Evolutionary conservation across 805 yeast genomes (phyloP).

Genomic region (Groenewaldozyma salmanticensis): DNA sequence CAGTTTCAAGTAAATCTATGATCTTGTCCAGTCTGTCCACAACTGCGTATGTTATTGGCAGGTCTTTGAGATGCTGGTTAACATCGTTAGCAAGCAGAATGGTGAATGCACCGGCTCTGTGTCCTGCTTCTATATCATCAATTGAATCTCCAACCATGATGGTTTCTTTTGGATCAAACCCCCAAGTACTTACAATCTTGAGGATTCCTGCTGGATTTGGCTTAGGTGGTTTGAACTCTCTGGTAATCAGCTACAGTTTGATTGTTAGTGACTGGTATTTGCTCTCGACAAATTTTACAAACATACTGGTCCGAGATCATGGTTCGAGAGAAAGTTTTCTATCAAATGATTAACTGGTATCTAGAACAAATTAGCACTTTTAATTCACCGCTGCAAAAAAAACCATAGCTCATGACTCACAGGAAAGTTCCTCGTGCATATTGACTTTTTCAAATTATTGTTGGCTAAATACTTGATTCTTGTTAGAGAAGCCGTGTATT

Average conservation of each 20-base stretch:
- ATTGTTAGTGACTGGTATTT: background rate
- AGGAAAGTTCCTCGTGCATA: constrained; percentile 53
- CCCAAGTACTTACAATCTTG: constrained; percentile 44
- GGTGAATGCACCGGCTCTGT: constrained; percentile 52
- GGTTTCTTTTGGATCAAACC: constrained; percentile 34
- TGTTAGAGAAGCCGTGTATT: constrained; percentile 1
- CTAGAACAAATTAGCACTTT: no score
- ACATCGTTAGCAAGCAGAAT: constrained; percentile 43
- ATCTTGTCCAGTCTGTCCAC: constrained; percentile 32
- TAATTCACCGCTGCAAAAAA: no score
- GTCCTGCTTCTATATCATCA: constrained; percentile 60
- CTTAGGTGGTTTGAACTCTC: constrained; percentile 59
- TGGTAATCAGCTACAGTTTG: constrained; percentile 36
- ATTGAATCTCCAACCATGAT: constrained; percentile 68
- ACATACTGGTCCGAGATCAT: constrained; percentile 36
- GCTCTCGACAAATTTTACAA: background rate
- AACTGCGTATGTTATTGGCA: constrained; percentile 29
- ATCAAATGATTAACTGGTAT: constrained; percentile 47
- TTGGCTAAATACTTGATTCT: constrained; percentile 20
- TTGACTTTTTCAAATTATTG: constrained; percentile 36
- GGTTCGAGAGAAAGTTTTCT: constrained; percentile 33
- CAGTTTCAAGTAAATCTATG: constrained; percentile 28
- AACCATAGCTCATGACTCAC: constrained; percentile 14
- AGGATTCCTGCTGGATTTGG: constrained; percentile 57
- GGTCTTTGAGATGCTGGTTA: constrained; percentile 36